Evolutionary conservation across 2,329 filamentous ascomycete species (phyloP).

Genomic region (Clonostachys sp.): DNA sequence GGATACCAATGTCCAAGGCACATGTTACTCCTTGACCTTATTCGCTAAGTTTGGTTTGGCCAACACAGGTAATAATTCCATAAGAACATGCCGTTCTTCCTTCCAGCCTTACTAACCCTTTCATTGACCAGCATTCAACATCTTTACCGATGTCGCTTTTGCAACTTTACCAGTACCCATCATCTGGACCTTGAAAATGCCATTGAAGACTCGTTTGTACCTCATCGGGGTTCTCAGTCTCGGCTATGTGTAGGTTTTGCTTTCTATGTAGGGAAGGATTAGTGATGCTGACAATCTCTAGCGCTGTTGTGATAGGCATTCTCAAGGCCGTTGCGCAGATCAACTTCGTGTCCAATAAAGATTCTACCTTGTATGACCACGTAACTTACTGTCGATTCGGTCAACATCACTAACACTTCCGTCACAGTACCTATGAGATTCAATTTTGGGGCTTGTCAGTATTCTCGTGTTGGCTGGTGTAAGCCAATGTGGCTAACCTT

Average conservation of each 20-base stretch:
- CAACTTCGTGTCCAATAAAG: slow-evolving; percentile 11
- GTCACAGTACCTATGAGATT: neutral
- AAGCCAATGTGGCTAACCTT: too few relatives aligned
- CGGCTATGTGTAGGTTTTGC: slow-evolving; percentile 29
- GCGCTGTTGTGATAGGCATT: slow-evolving; percentile 30
- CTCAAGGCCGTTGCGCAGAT: slow-evolving; percentile 30
- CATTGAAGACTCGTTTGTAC: slow-evolving; percentile 26
- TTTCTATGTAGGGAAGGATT: neutral
- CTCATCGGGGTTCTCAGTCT: slow-evolving; percentile 33
- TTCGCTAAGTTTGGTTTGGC: neutral
- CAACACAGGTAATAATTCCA: too few relatives aligned
- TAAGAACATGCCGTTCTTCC: too few relatives aligned
- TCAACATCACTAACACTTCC: neutral
- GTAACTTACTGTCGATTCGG: neutral
- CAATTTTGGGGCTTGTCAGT: slow-evolving; percentile 1
- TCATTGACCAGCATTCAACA: slow-evolving; percentile 22
- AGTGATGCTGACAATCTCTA: slow-evolving; percentile 4
- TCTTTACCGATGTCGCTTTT: slow-evolving; percentile 34
- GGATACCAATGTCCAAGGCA: neutral
- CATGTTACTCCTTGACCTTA: slow-evolving; percentile 1
- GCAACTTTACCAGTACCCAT: slow-evolving; percentile 33
- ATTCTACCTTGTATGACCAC: slow-evolving; percentile 18
- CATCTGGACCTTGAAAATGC: slow-evolving; percentile 33
- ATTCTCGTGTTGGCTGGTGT: neutral
- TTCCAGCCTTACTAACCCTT: neutral